Evolutionary conservation across 2,329 filamentous ascomycete genomes (phyloP), one percentile per base, ranked within the genome.

Genomic region (Alternaria sp.): DNA sequence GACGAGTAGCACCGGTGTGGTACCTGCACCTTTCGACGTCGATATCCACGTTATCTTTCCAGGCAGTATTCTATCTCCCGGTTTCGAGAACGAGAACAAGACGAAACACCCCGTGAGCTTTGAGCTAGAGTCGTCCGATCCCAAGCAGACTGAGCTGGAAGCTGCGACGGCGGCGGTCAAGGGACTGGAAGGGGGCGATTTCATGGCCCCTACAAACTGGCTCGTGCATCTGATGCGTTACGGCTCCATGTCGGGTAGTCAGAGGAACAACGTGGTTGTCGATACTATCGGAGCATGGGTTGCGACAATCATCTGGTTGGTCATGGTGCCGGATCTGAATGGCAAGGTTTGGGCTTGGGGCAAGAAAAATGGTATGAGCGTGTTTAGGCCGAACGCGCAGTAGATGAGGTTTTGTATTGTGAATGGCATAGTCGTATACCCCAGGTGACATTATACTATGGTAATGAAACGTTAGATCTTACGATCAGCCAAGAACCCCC

Each of bases 31-130:
- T 57, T 87, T 90, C 46, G 87, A 89, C 63, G 90, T 98, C 58
- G 88, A 91, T 71, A 85, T 97, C 20, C 93, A 97, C 74, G 87
- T 93, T 45, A 88, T 98, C 12, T 92, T 90, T 72, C 96, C 96
- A 0, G 95, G 92, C 57, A 93, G 91, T 3, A 98, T 99, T 67
- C 84, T 89, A 14, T 90, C 87, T 6, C 90, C 93, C 0, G 94
- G 94, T 0, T 87, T 90, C 55, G 90, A 90, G 64, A 84, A 87
- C 18, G 95, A 98, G 82, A 90, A 96, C 74, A 80, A 83, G 71
- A 87, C 87, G 26, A 98, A 98, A 81, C 95, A 94, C 8, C 88
- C 86, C 6, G 85, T 97, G 54, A 97, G 94, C 4, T 86, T 89
- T 69, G 85, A 90, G 56, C 82, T 98, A 49, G 96, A 98, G 80